Percentiles rank a stretch among this genome's conserved stretches.
These are phyloP conservation scores for Aspergillus kassunensis DNA, from an alignment of 495 filamentous ascomycete species.

Conservation along the genomic window DNA sequence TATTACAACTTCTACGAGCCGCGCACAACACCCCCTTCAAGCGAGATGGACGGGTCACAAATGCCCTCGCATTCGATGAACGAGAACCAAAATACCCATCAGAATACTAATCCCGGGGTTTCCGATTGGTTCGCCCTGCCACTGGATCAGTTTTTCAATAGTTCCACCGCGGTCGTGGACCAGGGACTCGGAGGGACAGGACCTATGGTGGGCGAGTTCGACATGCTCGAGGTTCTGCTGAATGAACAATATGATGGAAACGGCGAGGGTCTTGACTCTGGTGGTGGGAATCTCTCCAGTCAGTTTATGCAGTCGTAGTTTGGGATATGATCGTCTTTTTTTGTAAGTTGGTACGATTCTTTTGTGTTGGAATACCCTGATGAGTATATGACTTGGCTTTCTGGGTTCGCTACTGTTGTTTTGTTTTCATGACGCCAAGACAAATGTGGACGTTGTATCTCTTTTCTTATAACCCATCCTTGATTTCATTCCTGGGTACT, in stretches of 20 bases:
- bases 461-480: too few relatives aligned
- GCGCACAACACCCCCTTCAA: slow-evolving; percentile 29
- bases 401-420: too few relatives aligned
- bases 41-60: slow-evolving; percentile 28
- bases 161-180: slow-evolving; percentile 44
- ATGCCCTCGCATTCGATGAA: slow-evolving; percentile 31
- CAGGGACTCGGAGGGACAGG: slow-evolving; percentile 46
- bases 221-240: slow-evolving; percentile 46
- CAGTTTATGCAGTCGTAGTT: slow-evolving; percentile 19
- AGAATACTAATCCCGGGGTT: slow-evolving; percentile 17
- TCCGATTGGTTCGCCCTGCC: slow-evolving; percentile 47
- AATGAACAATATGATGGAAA: slow-evolving; percentile 44
- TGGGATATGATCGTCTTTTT: background rate
- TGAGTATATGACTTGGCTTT: background rate
- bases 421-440: too few relatives aligned
- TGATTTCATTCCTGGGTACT: too few relatives aligned
- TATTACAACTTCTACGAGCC: slow-evolving; percentile 48
- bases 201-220: slow-evolving; percentile 46
- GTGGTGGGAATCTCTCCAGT: slow-evolving; percentile 8
- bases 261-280: slow-evolving; percentile 23
- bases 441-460: too few relatives aligned
- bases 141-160: slow-evolving; percentile 51
- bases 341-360: background rate
- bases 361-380: background rate
- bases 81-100: slow-evolving; percentile 13